Conservation (phyloP, 805 yeast species). For the Teunomyces atbi region DNA sequence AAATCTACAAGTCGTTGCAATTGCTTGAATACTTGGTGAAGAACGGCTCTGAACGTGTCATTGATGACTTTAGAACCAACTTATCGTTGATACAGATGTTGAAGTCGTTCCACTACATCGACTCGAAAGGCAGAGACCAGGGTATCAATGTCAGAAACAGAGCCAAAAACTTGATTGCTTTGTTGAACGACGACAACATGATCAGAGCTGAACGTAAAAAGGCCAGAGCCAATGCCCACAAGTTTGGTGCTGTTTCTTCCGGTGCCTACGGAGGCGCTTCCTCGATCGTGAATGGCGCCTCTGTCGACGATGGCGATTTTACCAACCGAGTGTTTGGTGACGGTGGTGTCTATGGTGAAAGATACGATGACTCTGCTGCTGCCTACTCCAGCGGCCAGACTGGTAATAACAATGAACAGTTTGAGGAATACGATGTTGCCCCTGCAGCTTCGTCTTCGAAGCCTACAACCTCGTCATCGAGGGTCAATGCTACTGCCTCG, state of each 20-base stretch:
- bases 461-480: constrained; percentile 35
- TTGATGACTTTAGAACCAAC: constrained; percentile 90
- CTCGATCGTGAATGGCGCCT: constrained; percentile 28
- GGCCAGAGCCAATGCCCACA: constrained; percentile 82
- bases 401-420: constrained; percentile 37
- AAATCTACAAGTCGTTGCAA: constrained; percentile 91
- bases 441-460: constrained; percentile 6
- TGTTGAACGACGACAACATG: constrained; percentile 72
- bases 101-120: constrained; percentile 90
- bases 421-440: constrained; percentile 62
- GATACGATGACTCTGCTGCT: constrained; percentile 58
- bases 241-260: constrained; percentile 73
- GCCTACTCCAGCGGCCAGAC: constrained; percentile 36
- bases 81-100: constrained; percentile 79
- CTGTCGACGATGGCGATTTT: constrained; percentile 50
- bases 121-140: constrained; percentile 91
- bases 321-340: constrained; percentile 62
- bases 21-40: constrained; percentile 86
- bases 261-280: constrained; percentile 52
- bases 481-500: constrained; percentile 30
- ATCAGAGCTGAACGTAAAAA: constrained; percentile 85
- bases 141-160: constrained; percentile 94
- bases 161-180: constrained; percentile 67
- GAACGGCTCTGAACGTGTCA: constrained; percentile 92
- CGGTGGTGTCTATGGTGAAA: constrained; percentile 67